Evolutionary conservation across 2,329 filamentous ascomycete species (phyloP).

Genomic region (Thelonectria olida): DNA sequence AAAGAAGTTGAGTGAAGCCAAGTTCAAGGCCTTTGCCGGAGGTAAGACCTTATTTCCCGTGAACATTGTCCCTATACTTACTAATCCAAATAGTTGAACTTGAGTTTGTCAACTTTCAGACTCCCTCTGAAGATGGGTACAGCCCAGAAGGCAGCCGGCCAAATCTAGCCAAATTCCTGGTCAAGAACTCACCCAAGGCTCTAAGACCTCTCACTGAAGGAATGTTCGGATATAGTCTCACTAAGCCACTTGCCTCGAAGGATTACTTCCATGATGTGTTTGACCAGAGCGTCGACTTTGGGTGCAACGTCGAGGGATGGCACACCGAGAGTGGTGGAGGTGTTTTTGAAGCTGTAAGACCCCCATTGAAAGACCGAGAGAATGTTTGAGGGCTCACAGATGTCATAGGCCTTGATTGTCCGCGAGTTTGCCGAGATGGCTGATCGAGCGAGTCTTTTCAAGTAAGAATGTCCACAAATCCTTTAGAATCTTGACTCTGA

Average conservation of each 20-base stretch:
- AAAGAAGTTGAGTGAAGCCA: constrained; percentile 68
- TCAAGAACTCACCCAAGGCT: constrained; percentile 69
- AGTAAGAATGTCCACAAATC: constrained; percentile 64
- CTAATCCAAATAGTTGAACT: constrained; percentile 70
- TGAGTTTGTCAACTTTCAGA: constrained; percentile 68
- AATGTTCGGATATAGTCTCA: constrained; percentile 86
- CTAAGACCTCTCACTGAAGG: constrained; percentile 79
- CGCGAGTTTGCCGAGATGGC: constrained; percentile 88
- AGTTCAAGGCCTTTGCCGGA: constrained; percentile 79
- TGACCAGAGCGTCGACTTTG: constrained; percentile 74
- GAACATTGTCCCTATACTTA: not conserved
- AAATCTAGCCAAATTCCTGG: constrained; percentile 72
- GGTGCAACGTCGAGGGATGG: constrained; percentile 81
- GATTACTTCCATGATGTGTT: constrained; percentile 83
- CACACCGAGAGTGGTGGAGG: constrained; percentile 85
- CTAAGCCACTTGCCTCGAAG: constrained; percentile 79
- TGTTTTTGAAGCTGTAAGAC: constrained; percentile 21
- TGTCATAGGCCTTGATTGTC: constrained; percentile 73
- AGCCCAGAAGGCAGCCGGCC: constrained; percentile 54
- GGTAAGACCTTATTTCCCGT: constrained; percentile 55
- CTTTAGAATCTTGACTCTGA: not conserved
- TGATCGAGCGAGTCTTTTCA: constrained; percentile 90
- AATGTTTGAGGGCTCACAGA: not conserved
- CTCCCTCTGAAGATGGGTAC: constrained; percentile 40
- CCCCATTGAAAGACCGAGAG: constrained; percentile 33